Base-by-base conservation (phyloP, 345 rosid species). In the Lepidium sativum region DNA sequence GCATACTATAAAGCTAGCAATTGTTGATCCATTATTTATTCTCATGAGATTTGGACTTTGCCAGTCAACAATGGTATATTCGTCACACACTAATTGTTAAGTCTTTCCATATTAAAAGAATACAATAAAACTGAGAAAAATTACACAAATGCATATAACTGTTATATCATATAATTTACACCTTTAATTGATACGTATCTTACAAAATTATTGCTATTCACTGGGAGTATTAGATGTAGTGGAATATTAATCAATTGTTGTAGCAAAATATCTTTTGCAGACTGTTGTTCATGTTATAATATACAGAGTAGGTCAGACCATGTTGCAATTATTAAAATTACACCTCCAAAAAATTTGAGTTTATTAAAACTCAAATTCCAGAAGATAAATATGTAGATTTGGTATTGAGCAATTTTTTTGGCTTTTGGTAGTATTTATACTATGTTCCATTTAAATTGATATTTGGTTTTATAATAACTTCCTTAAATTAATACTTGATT, bases 231-330 rank as follows among this genome's bases (percentile, higher is more conserved):
- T 71, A 16, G 37, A 41, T 21, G 39, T 57, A 58, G 61, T 72
- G 61, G 66, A 33, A 0, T 64, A 48, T 25, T 39, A 56, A 48
- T 56, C 39, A 40, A 8, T 15, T 71, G 70, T 32, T 63, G 47
- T 51, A 49, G 50, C 67, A 57, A 65, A 72, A 65, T 72, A 72
- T 72, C 76, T 65, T 57, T 33, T 40, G 33, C 60, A 31, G 65
- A 27, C 31, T 27, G 31, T 27, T 27, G 7, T 31, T 45, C 1
- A 33, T 54, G 31, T 38, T 71, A 47, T 47, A 20, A 54, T n/a
- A 40, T 45, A 10, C n/a, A 15, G 50, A n/a, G 6, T 32, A 31
- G 69, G 44, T 48, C 43, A 63, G 63, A 55, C 35, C 58, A 31
- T 33, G 54, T 49, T 45, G 63, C 71, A 35, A 6, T 35, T 35